Base-by-base conservation (phyloP, 225 moss, liverwort and hornwort genomes). In the Asterella californica region DNA sequence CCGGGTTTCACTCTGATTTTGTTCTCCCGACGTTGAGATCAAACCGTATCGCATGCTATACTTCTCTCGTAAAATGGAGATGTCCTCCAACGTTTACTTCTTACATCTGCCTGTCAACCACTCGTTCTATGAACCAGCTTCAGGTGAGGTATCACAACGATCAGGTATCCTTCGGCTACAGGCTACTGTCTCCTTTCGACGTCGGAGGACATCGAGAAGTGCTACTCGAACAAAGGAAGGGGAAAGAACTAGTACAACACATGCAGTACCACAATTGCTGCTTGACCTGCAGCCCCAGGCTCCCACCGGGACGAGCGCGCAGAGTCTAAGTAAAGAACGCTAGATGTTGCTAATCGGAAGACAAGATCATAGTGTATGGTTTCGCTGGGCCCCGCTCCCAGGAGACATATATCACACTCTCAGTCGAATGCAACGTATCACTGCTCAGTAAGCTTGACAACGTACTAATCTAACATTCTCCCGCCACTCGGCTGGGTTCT, bases 331-430 rank as follows among this genome's bases (percentile, higher is more conserved):
- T 27, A n/a, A 61, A 61, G 61, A 61, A 61, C 61, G 68, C 68
- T 68, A 68, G 34, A 21, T 61, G 36, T 36, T 22, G 68, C 19
- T 7, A 36, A 17, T 68, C 34, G 68, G 8, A 68, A 68, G 36
- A 33, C 34, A 37, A 34, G 68, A 68, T 68, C 38, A 68, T 68
- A 32, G 34, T 68, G 68, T 36, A 68, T 37, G 68, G 68, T 68
- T 38, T 36, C 34, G 68, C 68, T 68, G 68, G 68, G 68, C 68
- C 66, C 68, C 68, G 68, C 68, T 68, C 68, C 36, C 68, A 34
- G 68, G 37, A 36, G 32, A 36, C 68, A 68, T 38, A 38, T 68
- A 36, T 36, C 68, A 68, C 36, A 36, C 27, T 63, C 63, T 63
- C 63, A 63, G 63, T 29, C 63, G 63, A 63, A 11, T 10, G 63